Evolutionary conservation across 2,329 filamentous ascomycete species (phyloP), one percentile per base, ranked within the genome.

Genomic region (Ophiosphaerella narmari): DNA sequence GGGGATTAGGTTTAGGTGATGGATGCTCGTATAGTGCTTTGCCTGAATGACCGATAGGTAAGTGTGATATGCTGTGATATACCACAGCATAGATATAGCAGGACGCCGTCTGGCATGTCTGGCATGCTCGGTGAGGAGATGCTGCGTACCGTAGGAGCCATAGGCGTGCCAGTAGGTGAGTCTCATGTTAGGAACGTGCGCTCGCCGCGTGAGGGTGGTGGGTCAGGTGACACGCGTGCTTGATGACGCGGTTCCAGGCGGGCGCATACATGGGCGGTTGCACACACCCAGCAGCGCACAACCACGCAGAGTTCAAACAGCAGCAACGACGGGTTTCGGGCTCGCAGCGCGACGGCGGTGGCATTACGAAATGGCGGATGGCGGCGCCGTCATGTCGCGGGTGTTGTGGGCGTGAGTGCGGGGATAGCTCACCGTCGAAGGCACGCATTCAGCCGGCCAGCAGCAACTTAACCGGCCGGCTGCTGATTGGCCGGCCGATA

Each of bases 331-430:
- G 43, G 18, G 35, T 29, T 47, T 21, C 39, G 42, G 36, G 55
- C 59, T 59, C 61, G 3, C 55, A 59, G 46, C 50, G 49, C 7
- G 26, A 29, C 26, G 46, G 52, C 46, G 33, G 36, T 48, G 50
- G 57, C 62, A 62, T 58, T 52, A 55, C 59, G 46, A 54, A 55
- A 50, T 48, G 29, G 29, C 32, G 38, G 18, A 29, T 29, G 7
- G 26, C 6, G 11, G 26, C 26, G 7, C 26, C 26, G 18, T 21
- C 18, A 4, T 21, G 18, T 21, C 3, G 52, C 49, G 50, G 39
- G 50, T 50, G 58, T 57, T 59, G 56, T 21, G 26, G 26, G 7
- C 11, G 26, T 8, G 7, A 29, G 26, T 29, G 26, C 26, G 26
- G 26, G 26, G 26, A 29, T 29, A 29, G 26, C 23, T n/a, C 21